Base-by-base conservation (phyloP, 257 asterid species). In the Penstemon davidsonii region DNA sequence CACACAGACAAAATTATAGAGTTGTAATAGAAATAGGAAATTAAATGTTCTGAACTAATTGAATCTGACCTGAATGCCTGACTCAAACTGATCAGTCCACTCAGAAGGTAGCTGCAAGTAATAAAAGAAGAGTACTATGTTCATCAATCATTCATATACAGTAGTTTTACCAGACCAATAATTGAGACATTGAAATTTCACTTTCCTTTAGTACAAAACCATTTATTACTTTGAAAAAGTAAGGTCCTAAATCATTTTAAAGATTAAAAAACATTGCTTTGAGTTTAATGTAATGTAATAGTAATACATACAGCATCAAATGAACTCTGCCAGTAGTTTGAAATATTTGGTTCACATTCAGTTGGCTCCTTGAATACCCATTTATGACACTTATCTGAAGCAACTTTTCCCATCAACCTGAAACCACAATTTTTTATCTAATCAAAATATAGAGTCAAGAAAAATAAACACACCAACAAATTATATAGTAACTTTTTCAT, bases 391-490 rank as follows among this genome's bases (percentile, higher is more conserved):
- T 94, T 94, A 94, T 94, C 99, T 71, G 99, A 94, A 62, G 99
- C 99, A 79, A 94, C 99, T 85, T 94, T 94, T 71, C 99, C 99
- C 98, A 94, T 91, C 91, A 94, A 87, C 82, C 99, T 94, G 96
- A 90, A 91, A 79, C 54, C 73, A 25, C 3, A 85, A 62, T 61
- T 49, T 80, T 73, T 63, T 50, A 71, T 76, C 71, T 75, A 80
- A 81, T 81, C 83, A 80, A 70, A 41, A 62, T 18, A 19, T 39
- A 47, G 40, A 54, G 57, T 40, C 37, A 45, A 52, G 46, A 64
- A 65, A 64, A 39, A 50, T 6, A 44, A 15, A 40, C 19, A 66
- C 68, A 71, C 73, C 73, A 60, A 55, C 75, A 64, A 78, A 66
- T 38, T 4, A 72, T 36, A 60, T 55, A 56, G 5, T 7, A 45